Conservation (phyloP, 2,329 filamentous ascomycete genomes). For the Colletotrichum sp. region DNA sequence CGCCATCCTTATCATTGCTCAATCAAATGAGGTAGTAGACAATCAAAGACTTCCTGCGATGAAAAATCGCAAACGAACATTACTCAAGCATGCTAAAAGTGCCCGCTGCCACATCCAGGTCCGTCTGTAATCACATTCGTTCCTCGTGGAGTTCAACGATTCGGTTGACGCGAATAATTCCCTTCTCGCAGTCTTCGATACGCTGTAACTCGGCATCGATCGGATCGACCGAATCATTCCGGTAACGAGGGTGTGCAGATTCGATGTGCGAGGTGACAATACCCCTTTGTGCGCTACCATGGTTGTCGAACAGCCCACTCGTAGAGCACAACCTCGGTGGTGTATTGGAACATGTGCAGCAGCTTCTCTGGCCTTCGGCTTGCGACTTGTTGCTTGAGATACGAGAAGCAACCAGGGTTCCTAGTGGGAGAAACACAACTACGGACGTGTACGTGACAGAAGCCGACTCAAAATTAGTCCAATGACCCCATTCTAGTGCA, state of each 20-base stretch:
- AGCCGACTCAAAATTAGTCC: constrained; percentile 50
- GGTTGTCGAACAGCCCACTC: not conserved
- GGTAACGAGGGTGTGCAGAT: not conserved
- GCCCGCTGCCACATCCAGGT: not conserved
- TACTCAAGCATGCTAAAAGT: not conserved
- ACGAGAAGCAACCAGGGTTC: constrained; percentile 55
- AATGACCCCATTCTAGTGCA: constrained; percentile 46
- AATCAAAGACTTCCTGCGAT: not conserved
- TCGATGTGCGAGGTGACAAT: constrained; percentile 30
- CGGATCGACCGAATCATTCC: constrained; percentile 24
- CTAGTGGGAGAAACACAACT: constrained; percentile 55
- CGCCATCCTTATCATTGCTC: not conserved
- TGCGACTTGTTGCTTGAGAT: constrained; percentile 31
- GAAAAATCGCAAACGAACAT: not conserved
- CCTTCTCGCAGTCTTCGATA: constrained; percentile 26
- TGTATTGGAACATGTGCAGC: constrained; percentile 8
- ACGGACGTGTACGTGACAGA: constrained; percentile 55
- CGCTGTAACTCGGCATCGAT: constrained; percentile 36
- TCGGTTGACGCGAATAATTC: constrained; percentile 30
- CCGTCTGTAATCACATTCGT: constrained; percentile 20
- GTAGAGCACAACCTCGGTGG: not conserved
- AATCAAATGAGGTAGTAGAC: not conserved
- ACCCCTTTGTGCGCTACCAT: constrained; percentile 18
- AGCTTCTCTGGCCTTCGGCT: constrained; percentile 6
- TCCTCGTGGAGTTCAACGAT: constrained; percentile 36